Evolutionary conservation across 106 monocot species (phyloP).

Genomic region (Amphibolis antarctica): DNA sequence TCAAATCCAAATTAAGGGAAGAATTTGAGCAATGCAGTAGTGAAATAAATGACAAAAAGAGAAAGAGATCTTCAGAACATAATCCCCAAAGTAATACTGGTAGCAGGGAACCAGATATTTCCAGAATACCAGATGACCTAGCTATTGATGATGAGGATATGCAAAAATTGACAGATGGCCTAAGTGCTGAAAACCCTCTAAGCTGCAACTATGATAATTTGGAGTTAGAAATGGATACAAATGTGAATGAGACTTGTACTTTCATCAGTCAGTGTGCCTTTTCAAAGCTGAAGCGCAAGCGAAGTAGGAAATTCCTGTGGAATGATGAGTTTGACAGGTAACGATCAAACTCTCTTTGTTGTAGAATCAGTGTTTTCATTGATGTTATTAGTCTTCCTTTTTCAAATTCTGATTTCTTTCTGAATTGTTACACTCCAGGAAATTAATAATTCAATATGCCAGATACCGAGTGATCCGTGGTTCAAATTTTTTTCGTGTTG

Average conservation of each 20-base stretch:
- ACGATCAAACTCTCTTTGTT: neutral
- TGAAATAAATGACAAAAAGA: conserved; percentile 20
- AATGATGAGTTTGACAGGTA: conserved; percentile 74
- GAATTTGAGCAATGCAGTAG: neutral
- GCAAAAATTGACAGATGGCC: neutral
- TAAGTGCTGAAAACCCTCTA: conserved; percentile 4
- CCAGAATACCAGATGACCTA: neutral
- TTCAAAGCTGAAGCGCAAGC: conserved; percentile 23
- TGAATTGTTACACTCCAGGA: conserved; percentile 17
- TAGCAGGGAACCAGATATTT: conserved; percentile 12
- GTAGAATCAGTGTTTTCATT: neutral
- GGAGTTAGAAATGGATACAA: conserved; percentile 15
- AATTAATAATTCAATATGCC: conserved; percentile 65
- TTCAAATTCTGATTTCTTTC: neutral
- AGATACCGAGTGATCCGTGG: conserved; percentile 54
- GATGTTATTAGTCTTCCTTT: neutral
- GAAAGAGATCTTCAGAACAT: conserved; percentile 25
- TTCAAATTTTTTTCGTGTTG: conserved; percentile 49
- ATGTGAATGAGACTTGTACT: conserved; percentile 18
- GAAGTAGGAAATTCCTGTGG: conserved; percentile 48
- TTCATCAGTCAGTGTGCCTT: conserved; percentile 31
- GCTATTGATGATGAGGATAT: conserved; percentile 12
- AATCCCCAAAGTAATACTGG: conserved; percentile 4
- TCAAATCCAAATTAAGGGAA: conserved; percentile 12
- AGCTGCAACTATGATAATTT: neutral